Conservation (phyloP, 225 moss, liverwort and hornwort genomes). For the Physcomitrium patens region DNA sequence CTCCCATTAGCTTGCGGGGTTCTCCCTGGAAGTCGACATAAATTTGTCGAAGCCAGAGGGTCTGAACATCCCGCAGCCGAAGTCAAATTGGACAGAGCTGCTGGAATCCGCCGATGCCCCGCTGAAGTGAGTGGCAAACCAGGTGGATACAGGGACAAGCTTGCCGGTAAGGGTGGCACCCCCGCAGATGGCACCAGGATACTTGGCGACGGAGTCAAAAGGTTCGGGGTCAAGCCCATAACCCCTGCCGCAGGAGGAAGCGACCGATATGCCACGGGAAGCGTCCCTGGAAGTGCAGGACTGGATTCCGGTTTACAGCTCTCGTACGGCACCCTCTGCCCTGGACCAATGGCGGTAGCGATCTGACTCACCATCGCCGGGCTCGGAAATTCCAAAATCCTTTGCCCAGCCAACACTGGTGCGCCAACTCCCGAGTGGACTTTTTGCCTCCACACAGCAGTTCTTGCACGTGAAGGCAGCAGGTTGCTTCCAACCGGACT, state of each 20-base stretch:
- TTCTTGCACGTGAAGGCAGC: slow-evolving; percentile 44
- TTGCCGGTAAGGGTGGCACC: slow-evolving; percentile 38
- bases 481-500: slow-evolving; percentile 36
- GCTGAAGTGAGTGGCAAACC: slow-evolving; percentile 39
- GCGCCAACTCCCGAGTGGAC: slow-evolving; percentile 53
- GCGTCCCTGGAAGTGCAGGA: slow-evolving; percentile 33
- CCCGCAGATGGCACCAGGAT: slow-evolving; percentile 40
- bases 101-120: slow-evolving; percentile 42
- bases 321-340: slow-evolving; percentile 48
- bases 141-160: slow-evolving; percentile 36
- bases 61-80: slow-evolving; percentile 31
- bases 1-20: slow-evolving; percentile 35
- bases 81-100: slow-evolving; percentile 26
- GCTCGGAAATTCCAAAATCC: slow-evolving; percentile 53
- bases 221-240: slow-evolving; percentile 37
- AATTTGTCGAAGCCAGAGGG: slow-evolving; percentile 37
- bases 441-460: slow-evolving; percentile 63
- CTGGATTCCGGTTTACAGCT: slow-evolving; percentile 46
- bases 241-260: slow-evolving; percentile 44
- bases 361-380: slow-evolving; percentile 39
- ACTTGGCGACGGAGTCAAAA: slow-evolving; percentile 39
- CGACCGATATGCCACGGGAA: slow-evolving; percentile 45
- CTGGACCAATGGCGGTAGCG: slow-evolving; percentile 32
- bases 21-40: slow-evolving; percentile 47
- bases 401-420: slow-evolving; percentile 51